phyloP scores from a whole-genome alignment of 306 rosid species.

The Elaeagnus macrophylla region DNA sequence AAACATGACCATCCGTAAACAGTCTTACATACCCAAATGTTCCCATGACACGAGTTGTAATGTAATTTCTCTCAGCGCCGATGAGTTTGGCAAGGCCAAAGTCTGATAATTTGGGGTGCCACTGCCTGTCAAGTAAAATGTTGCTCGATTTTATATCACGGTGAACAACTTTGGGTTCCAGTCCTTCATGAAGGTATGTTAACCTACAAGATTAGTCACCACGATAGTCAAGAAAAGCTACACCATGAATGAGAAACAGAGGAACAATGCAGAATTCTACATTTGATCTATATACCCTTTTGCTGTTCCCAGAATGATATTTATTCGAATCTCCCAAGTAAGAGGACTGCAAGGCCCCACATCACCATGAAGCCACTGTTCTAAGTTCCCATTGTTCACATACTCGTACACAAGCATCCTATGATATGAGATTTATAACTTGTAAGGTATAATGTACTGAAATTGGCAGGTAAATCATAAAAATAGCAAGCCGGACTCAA shows the following conservation, averaged over 20 bases:
- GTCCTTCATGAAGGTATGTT: constrained; percentile 80
- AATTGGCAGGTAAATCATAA: background rate
- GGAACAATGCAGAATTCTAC: background rate
- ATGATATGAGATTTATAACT: constrained; percentile 5
- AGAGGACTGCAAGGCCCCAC: constrained; percentile 75
- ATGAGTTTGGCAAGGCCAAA: constrained; percentile 93
- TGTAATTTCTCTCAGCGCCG: constrained; percentile 62
- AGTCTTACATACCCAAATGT: constrained; percentile 63
- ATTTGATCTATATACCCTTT: constrained; percentile 48
- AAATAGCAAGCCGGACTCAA: background rate
- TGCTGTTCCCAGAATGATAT: constrained; percentile 66
- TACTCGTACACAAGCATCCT: constrained; percentile 92
- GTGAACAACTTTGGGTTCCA: constrained; percentile 92
- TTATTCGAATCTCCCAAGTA: constrained; percentile 82
- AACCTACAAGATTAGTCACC: constrained; percentile 33
- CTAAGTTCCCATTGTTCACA: constrained; percentile 78
- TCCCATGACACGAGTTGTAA: constrained; percentile 93
- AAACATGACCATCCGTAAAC: background rate
- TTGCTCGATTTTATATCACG: constrained; percentile 88
- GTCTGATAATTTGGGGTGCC: constrained; percentile 88
- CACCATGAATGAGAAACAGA: constrained; percentile 1
- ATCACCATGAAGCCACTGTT: constrained; percentile 89
- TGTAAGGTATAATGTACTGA: background rate
- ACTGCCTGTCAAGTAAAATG: constrained; percentile 74
- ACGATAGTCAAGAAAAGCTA: background rate